A percentile compares a stretch with the other conserved stretches of the same genome.
phyloP scores from a whole-genome alignment of 495 filamentous ascomycete genomes.

The Clavariopsis aquatica region DNA sequence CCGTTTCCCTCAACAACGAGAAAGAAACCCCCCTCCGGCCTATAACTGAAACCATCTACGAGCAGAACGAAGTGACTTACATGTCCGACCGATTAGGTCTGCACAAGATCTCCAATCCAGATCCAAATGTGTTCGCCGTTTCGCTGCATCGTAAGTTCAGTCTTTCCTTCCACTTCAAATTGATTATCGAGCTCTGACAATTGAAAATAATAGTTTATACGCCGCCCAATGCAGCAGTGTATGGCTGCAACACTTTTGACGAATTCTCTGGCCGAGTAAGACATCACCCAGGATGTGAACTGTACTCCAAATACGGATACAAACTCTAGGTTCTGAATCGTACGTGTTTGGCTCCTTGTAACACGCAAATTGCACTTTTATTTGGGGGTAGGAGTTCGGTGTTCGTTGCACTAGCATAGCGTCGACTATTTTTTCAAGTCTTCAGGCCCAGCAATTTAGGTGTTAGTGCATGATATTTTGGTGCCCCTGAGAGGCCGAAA shows the following conservation, averaged over 20 bases:
- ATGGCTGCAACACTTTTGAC: slow-evolving; percentile 74
- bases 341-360: no score
- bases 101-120: slow-evolving; percentile 76
- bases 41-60: slow-evolving; percentile 56
- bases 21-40: slow-evolving; percentile 56
- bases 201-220: no score
- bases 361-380: no score
- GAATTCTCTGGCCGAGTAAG: slow-evolving; percentile 68
- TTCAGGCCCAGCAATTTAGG: no score
- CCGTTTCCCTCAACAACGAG: slow-evolving; percentile 49
- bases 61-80: slow-evolving; percentile 71
- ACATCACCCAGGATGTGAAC: slow-evolving; percentile 67
- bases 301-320: slow-evolving; percentile 55
- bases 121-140: slow-evolving; percentile 70
- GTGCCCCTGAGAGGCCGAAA: no score
- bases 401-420: no score
- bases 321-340: no score
- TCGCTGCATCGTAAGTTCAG: slow-evolving; percentile 73
- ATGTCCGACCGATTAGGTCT: slow-evolving; percentile 85
- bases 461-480: no score
- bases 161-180: neutral
- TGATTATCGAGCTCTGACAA: no score
- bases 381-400: no score
- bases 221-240: slow-evolving; percentile 77
- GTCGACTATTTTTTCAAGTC: no score